Percentiles rank a stretch among this genome's conserved stretches.
phyloP scores from a whole-genome alignment of 1,284 basidiomycete species.

The Fistulinella staudtii region DNA sequence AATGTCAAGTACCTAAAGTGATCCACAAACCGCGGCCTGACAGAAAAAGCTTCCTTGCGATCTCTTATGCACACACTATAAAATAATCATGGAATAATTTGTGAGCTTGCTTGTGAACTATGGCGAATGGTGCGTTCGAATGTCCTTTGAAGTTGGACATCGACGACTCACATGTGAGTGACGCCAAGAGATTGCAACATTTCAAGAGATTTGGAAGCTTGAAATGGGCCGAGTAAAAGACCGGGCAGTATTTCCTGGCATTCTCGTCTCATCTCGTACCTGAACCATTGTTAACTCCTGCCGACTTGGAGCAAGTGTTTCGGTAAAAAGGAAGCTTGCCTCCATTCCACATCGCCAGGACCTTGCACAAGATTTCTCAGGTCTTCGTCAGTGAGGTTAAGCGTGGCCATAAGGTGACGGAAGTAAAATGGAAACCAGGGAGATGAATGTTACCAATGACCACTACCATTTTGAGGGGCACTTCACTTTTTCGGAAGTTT shows the following conservation, averaged over 20 bases:
- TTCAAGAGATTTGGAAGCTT: conserved; percentile 76
- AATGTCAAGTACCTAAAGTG: conserved; percentile 77
- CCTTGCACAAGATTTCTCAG: conserved; percentile 66
- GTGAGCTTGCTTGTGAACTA: not conserved
- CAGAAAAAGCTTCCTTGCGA: conserved; percentile 82
- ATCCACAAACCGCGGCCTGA: conserved; percentile 80
- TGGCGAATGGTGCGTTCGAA: not conserved
- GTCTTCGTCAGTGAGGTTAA: conserved; percentile 45
- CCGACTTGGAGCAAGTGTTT: not conserved
- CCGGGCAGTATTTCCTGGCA: conserved; percentile 89
- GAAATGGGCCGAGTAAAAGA: conserved; percentile 83
- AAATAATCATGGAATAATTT: not conserved
- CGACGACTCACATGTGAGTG: conserved; percentile 77
- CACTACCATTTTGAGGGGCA: too few relatives aligned
- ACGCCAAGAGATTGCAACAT: conserved; percentile 63
- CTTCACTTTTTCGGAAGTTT: conserved; percentile 17
- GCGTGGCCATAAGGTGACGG: conserved; percentile 16
- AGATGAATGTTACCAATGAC: too few relatives aligned
- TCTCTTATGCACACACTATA: conserved; percentile 83
- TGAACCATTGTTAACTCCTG: conserved; percentile 29
- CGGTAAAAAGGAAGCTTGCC: conserved; percentile 39
- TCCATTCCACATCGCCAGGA: conserved; percentile 75
- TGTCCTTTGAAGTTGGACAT: conserved; percentile 6
- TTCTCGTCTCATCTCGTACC: conserved; percentile 93
- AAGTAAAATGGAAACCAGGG: not conserved